Conservation (phyloP, 768 basidiomycete species). For the Boletus speciosus region DNA sequence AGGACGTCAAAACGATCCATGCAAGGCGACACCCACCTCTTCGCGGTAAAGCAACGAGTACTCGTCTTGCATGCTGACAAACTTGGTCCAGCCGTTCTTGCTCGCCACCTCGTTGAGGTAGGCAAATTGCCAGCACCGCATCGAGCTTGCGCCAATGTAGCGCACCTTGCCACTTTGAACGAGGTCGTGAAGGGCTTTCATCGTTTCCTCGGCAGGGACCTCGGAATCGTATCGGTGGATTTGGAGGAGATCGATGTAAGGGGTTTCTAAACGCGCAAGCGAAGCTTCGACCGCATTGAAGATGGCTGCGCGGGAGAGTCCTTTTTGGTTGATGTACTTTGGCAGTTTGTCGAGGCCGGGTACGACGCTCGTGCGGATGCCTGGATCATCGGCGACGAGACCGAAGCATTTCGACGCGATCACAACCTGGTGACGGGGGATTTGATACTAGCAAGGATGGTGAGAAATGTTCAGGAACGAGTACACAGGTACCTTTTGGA, state of each 20-base stretch:
- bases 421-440: constrained; percentile 28
- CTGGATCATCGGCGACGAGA: constrained; percentile 10
- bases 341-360: constrained; percentile 14
- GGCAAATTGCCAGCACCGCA: constrained; percentile 44
- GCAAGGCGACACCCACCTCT: constrained; percentile 32
- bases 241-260: constrained; percentile 41
- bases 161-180: constrained; percentile 45
- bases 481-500: background rate
- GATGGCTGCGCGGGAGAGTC: constrained; percentile 34
- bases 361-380: background rate
- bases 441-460: constrained; percentile 17
- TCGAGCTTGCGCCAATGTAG: constrained; percentile 47
- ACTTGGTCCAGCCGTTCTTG: constrained; percentile 46
- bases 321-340: constrained; percentile 32
- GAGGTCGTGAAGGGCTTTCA: constrained; percentile 49
- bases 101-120: constrained; percentile 42
- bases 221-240: constrained; percentile 40
- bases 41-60: constrained; percentile 52
- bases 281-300: constrained; percentile 36
- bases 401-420: constrained; percentile 27
- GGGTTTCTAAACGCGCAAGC: constrained; percentile 31
- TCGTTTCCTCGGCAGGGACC: constrained; percentile 41
- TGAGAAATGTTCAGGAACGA: background rate
- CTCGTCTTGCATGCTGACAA: constrained; percentile 53
- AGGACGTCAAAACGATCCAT: background rate